Evolutionary conservation across 23 red algal species (phyloP), one percentile per base, ranked within the genome.

Genomic region (Gracilariopsis chorda): DNA sequence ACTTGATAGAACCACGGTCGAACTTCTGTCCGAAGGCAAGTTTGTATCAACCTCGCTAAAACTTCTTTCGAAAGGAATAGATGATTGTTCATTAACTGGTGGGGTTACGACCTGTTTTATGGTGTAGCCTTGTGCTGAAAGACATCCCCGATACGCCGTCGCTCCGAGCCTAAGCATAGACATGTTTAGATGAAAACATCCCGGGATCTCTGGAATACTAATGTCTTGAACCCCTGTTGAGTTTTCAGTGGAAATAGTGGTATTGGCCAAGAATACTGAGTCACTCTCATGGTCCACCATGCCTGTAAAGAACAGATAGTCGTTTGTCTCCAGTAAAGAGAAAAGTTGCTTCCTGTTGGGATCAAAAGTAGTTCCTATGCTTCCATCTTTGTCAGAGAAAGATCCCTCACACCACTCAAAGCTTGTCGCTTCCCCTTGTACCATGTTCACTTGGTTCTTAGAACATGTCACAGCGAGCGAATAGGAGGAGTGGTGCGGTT

Each of bases 241-340:
- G 32, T 20, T 29, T 19, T 71, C 17, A 16, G 17, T 14, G 16
- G 88, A 35, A 34, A 78, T 40, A 34, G 62, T 91, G 14, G 61
- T 69, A 13, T 73, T 82, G 46, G 61, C 29, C 34, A 91, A 58
- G 44, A 82, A 82, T 20, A 59, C 16, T 2, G 74, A 72, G 71
- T 91, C 88, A 36, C 49, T 53, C 55, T 72, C 77, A 7, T 82
- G 49, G 1, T 30, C 72, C 20, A 57, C 48, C 9, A 78, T 19
- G 33, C 76, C 88, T 32, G 63, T 82, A 9, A 82, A 49, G 70
- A 73, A 91, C 7, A 42, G 45, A 58, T 81, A 91, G 59, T 91
- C 88, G 23, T 82, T 53, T 35, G 88, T 91, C 35, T 91, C 88
- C 88, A 91, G 44, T 0, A 91, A 42, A 24, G 58, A 65, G 48